Evolutionary conservation across 2,329 filamentous ascomycete species (phyloP).

Genomic region (Fusarium mexicanum): DNA sequence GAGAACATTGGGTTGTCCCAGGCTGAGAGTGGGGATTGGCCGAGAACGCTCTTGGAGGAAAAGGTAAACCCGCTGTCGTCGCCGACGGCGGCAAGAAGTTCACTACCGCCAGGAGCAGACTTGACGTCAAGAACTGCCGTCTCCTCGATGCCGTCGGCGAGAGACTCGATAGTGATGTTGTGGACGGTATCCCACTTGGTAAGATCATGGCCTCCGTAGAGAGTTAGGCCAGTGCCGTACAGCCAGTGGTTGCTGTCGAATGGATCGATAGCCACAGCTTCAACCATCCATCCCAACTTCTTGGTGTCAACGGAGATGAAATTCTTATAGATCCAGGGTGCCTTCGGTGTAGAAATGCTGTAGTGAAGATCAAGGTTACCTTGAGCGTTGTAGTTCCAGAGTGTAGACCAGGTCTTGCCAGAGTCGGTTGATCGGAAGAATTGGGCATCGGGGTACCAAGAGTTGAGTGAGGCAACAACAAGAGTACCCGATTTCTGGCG

Average conservation of each 20-base stretch:
- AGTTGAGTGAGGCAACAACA: constrained; percentile 66
- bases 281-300: constrained; percentile 69
- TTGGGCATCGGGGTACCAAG: constrained; percentile 68
- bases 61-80: constrained; percentile 65
- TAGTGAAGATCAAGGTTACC: constrained; percentile 59
- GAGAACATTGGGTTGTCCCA: constrained; percentile 61
- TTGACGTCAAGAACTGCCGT: constrained; percentile 60
- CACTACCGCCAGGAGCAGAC: constrained; percentile 59
- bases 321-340: constrained; percentile 64
- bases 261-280: constrained; percentile 66
- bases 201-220: constrained; percentile 64
- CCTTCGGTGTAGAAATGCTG: constrained; percentile 55
- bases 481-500: constrained; percentile 64
- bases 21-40: constrained; percentile 53
- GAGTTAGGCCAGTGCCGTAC: constrained; percentile 67
- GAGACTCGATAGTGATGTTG: constrained; percentile 60
- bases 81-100: constrained; percentile 61
- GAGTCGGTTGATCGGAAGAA: constrained; percentile 66
- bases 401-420: constrained; percentile 61
- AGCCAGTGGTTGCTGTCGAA: constrained; percentile 68
- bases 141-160: constrained; percentile 66
- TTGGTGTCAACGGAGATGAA: constrained; percentile 59
- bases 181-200: constrained; percentile 62
- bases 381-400: constrained; percentile 63
- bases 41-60: constrained; percentile 48